Evolutionary conservation across 108 stramenopile species (phyloP).

Genomic region (Cyclotella atomus): DNA sequence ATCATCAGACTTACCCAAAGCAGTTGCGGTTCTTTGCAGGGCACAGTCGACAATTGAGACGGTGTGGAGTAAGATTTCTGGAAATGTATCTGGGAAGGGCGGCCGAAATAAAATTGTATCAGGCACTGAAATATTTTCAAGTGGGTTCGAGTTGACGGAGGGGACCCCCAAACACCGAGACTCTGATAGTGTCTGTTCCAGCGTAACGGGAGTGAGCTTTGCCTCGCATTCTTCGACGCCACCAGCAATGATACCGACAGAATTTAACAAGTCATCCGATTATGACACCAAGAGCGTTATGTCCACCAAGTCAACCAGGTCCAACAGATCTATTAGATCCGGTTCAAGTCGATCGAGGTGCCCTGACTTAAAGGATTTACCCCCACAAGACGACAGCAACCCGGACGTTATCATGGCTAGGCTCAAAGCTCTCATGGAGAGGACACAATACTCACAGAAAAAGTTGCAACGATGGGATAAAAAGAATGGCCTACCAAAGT

Average conservation of each 20-base stretch:
- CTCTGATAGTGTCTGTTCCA: conserved; percentile 4
- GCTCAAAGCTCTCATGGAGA: conserved; percentile 26
- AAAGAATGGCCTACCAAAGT: conserved; percentile 45
- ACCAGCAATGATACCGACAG: no score
- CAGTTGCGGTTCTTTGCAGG: conserved; percentile 11
- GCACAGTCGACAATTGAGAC: conserved; percentile 22
- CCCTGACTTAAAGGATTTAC: conserved; percentile 16
- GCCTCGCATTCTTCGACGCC: not conserved
- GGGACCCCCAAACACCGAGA: not conserved
- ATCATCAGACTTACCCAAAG: conserved; percentile 15
- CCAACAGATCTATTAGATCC: not conserved
- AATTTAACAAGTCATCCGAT: not conserved
- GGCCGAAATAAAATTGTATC: no score
- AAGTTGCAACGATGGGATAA: conserved; percentile 43
- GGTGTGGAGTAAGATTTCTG: not conserved
- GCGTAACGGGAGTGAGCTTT: not conserved
- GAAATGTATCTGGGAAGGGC: not conserved
- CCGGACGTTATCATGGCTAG: conserved; percentile 33
- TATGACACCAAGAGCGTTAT: not conserved
- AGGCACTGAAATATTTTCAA: no score
- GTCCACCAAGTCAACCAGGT: not conserved
- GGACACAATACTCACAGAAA: conserved; percentile 34
- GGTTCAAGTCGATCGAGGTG: conserved; percentile 2
- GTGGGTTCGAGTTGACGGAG: not conserved
- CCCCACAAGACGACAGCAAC: conserved; percentile 17